These are phyloP conservation scores for Allium sativum DNA, from an alignment of 106 monocot species.

Conservation along the genomic window DNA sequence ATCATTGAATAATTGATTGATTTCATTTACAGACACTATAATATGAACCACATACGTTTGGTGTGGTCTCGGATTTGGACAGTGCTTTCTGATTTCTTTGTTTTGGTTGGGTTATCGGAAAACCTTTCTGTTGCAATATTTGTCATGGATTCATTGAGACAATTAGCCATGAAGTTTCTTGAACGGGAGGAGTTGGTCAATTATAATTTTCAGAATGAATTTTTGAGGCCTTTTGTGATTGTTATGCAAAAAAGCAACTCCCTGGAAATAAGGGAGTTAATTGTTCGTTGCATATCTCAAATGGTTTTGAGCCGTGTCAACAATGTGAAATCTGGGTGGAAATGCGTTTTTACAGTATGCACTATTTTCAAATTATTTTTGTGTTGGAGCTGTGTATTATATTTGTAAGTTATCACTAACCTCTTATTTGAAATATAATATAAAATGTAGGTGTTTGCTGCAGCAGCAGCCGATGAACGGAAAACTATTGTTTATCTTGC, in stretches of 20 bases:
- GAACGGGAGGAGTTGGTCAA: conserved; percentile 92
- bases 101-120: conserved; percentile 84
- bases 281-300: conserved; percentile 77
- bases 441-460: conserved; percentile 57
- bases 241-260: conserved; percentile 93
- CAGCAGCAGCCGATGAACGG: conserved; percentile 86
- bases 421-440: neutral
- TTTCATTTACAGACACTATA: conserved; percentile 69
- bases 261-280: conserved; percentile 80
- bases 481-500: conserved; percentile 87
- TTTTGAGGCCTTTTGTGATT: conserved; percentile 79
- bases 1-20: conserved; percentile 8
- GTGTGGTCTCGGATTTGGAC: conserved; percentile 97
- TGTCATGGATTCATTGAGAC: conserved; percentile 97
- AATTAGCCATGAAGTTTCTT: conserved; percentile 93
- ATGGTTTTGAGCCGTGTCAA: conserved; percentile 91
- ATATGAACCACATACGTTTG: conserved; percentile 93
- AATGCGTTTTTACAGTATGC: conserved; percentile 85
- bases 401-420: neutral
- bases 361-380: neutral
- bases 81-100: conserved; percentile 93
- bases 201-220: conserved; percentile 96
- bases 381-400: neutral
- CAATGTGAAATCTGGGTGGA: conserved; percentile 98
- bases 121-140: conserved; percentile 94